phyloP scores from a whole-genome alignment of 2,329 filamentous ascomycete species.

The Didymella lethalis region DNA sequence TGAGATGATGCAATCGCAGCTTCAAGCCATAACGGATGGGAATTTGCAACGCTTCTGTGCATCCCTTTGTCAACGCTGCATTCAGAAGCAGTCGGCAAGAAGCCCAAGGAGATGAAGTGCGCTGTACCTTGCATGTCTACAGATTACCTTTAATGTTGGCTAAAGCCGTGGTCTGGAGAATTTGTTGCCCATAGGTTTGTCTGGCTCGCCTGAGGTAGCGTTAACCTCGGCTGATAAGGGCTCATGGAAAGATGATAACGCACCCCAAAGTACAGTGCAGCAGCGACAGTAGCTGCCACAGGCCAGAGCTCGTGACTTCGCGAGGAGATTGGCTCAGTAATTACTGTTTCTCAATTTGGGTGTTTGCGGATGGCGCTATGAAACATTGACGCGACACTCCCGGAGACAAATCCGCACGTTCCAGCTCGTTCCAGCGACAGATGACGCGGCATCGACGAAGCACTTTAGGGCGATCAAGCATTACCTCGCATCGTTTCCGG shows the following conservation, averaged over 20 bases:
- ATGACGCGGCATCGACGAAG: conserved; percentile 30
- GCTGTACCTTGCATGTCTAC: background rate
- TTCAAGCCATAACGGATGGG: background rate
- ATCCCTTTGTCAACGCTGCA: background rate
- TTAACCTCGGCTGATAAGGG: background rate
- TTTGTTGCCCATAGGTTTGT: background rate
- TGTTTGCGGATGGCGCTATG: conserved; percentile 15
- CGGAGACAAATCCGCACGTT: conserved; percentile 15
- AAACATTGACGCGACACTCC: conserved; percentile 19
- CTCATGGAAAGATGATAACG: background rate
- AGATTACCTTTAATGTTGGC: background rate
- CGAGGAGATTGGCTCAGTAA: background rate
- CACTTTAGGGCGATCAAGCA: conserved; percentile 23
- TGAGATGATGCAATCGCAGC: too few species aligned
- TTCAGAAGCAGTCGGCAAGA: background rate
- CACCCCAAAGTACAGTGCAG: background rate
- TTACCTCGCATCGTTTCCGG: conserved; percentile 21
- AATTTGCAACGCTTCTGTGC: background rate
- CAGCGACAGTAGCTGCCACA: background rate
- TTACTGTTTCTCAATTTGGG: conserved; percentile 11
- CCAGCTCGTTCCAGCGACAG: conserved; percentile 5
- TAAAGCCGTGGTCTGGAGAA: background rate
- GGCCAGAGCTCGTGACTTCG: background rate
- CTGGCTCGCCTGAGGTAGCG: background rate
- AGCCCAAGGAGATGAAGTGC: background rate